Conservation (phyloP, 179 eudicot genomes). For the Silene vulgaris region DNA sequence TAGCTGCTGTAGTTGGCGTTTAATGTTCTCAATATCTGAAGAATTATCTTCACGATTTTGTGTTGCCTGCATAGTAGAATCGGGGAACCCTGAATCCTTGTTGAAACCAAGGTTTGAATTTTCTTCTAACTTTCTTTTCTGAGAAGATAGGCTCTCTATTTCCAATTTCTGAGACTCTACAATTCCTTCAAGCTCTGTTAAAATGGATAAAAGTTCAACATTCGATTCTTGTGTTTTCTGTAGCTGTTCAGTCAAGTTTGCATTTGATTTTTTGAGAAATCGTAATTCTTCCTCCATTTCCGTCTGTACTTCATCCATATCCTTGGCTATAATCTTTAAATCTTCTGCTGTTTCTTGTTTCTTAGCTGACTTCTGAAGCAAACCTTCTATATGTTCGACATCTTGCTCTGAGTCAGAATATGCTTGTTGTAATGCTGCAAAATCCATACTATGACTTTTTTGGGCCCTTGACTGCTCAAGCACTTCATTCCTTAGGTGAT, state of each 20-base stretch:
- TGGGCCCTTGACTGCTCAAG: constrained; percentile 52
- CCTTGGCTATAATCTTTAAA: constrained; percentile 35
- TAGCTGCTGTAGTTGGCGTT: constrained; percentile 41
- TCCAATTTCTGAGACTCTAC: constrained; percentile 72
- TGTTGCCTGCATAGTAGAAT: constrained; percentile 10
- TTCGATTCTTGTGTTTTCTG: constrained; percentile 79
- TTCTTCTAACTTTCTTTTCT: constrained; percentile 34
- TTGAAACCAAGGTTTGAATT: constrained; percentile 4
- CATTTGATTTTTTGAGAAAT: constrained; percentile 55
- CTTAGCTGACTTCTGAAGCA: constrained; percentile 37
- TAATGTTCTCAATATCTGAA: constrained; percentile 31
- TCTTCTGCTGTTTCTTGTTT: constrained; percentile 34
- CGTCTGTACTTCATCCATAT: constrained; percentile 37
- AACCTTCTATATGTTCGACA: constrained; percentile 41
- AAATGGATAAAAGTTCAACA: constrained; percentile 70
- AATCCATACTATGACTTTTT: constrained; percentile 53
- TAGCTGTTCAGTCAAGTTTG: constrained; percentile 52
- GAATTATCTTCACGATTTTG: constrained; percentile 17
- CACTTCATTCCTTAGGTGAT: constrained; percentile 48
- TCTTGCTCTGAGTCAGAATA: constrained; percentile 53
- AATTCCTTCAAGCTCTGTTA: constrained; percentile 81
- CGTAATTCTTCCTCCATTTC: constrained; percentile 69
- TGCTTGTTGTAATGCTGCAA: constrained; percentile 56
- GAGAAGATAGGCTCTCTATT: constrained; percentile 58
- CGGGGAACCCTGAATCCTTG: background rate